Evolutionary conservation across 1,139 yeast genomes (phyloP).

Genomic region (Debaryomyces robertsiae): DNA sequence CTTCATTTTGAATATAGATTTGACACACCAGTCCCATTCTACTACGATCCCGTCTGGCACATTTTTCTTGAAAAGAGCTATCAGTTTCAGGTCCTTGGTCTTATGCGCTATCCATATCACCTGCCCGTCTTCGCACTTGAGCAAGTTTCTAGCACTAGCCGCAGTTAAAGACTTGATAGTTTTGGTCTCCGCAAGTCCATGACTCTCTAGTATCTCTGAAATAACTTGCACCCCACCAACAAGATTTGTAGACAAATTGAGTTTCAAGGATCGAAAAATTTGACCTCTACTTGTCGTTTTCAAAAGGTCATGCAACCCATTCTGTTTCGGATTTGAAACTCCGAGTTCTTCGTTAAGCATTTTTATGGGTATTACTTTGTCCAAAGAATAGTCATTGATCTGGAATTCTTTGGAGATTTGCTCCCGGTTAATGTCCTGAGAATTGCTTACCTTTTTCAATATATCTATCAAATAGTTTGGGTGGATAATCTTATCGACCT

Average conservation of each 20-base stretch:
- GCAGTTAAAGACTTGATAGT: constrained; percentile 29
- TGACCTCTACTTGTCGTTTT: constrained; percentile 34
- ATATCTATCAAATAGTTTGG: constrained; percentile 51
- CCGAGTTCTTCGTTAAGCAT: constrained; percentile 41
- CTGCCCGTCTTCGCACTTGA: constrained; percentile 21
- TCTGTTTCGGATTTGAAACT: constrained; percentile 16
- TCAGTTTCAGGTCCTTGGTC: constrained; percentile 47
- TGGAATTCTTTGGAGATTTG: constrained; percentile 24
- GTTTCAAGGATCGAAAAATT: constrained; percentile 46
- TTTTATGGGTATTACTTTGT: constrained; percentile 31
- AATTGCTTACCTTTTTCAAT: constrained; percentile 24
- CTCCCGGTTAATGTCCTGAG: constrained; percentile 22
- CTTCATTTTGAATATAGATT: constrained; percentile 55
- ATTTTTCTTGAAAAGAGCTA: constrained; percentile 39
- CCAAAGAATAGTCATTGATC: constrained; percentile 38
- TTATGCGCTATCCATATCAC: constrained; percentile 40
- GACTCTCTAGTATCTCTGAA: constrained; percentile 62
- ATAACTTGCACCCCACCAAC: constrained; percentile 71
- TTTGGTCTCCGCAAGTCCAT: constrained; percentile 53
- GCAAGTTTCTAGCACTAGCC: constrained; percentile 15
- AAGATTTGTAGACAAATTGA: constrained; percentile 63
- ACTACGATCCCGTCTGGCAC: constrained; percentile 38
- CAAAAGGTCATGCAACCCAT: constrained; percentile 24
- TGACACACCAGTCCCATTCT: constrained; percentile 73
- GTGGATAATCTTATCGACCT: constrained; percentile 43